Conservation (phyloP, 2,329 filamentous ascomycete genomes). For the Talaromyces marneffei region DNA sequence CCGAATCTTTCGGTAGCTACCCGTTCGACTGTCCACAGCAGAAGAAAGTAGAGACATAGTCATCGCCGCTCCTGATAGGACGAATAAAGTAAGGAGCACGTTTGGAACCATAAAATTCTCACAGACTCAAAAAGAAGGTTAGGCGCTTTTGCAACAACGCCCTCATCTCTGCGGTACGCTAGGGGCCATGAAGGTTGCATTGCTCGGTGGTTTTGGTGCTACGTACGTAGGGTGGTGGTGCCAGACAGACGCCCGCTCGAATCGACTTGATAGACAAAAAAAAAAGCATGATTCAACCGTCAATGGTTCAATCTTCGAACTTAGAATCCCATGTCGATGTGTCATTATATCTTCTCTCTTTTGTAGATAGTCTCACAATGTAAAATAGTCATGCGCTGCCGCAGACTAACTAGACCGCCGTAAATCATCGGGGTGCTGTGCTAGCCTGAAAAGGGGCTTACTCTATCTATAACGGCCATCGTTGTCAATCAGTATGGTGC, state of each 20-base stretch:
- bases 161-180: neutral
- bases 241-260: neutral
- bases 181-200: conserved; percentile 9
- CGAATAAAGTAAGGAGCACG: neutral
- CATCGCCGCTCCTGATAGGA: neutral
- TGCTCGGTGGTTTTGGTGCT: conserved; percentile 1
- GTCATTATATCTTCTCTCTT: neutral
- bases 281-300: neutral
- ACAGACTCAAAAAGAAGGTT: neutral
- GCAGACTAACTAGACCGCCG: neutral
- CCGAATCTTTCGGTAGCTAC: neutral
- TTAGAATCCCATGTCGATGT: conserved; percentile 1
- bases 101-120: neutral
- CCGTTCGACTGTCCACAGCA: neutral
- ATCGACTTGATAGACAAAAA: neutral
- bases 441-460: conserved; percentile 10
- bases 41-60: neutral
- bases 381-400: neutral
- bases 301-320: neutral
- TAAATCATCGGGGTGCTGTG: neutral
- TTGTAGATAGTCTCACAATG: neutral
- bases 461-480: neutral
- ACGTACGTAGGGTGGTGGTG: neutral
- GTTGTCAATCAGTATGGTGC: neutral
- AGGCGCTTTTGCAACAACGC: neutral